Percentiles rank a stretch among this genome's conserved stretches.
Evolutionary conservation across 768 basidiomycete species (phyloP).

Genomic region (Suillus americanus): DNA sequence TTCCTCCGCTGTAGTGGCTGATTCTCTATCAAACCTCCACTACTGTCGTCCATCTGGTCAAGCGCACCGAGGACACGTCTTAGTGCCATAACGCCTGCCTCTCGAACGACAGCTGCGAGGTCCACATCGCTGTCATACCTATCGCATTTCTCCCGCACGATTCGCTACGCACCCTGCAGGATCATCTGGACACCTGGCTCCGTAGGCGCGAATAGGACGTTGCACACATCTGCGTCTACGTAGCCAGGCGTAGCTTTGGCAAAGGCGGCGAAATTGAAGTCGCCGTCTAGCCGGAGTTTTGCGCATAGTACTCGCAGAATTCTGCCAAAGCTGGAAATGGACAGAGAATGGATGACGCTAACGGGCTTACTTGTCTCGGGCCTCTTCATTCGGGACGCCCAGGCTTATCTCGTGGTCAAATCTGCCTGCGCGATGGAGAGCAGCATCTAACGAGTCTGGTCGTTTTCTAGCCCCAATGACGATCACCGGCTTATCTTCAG

Average conservation of each 20-base stretch:
- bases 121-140: conserved; percentile 88
- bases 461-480: too few species aligned
- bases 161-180: conserved; percentile 31
- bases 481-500: too few species aligned
- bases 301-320: conserved; percentile 85
- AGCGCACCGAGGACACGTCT: conserved; percentile 66
- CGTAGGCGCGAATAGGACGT: conserved; percentile 61
- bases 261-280: conserved; percentile 81
- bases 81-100: conserved; percentile 87
- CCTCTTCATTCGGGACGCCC: conserved; percentile 93
- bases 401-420: conserved; percentile 75
- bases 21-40: conserved; percentile 12
- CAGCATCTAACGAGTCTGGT: too few species aligned
- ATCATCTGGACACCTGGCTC: conserved; percentile 17
- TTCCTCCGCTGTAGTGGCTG: conserved; percentile 63
- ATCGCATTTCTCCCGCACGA: conserved; percentile 67
- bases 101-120: conserved; percentile 82
- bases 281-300: conserved; percentile 81
- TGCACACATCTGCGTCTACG: conserved; percentile 86
- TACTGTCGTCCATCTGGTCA: conserved; percentile 50
- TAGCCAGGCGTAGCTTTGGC: conserved; percentile 98
- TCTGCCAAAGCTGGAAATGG: conserved; percentile 39
- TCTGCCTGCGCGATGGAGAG: too few species aligned
- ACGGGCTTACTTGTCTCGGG: conserved; percentile 74
- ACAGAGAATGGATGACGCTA: not conserved